Evolutionary conservation across 164 flowering plant genomes (phyloP), one percentile per base, ranked within the genome.

Genomic region (Tinospora cordifolia): DNA sequence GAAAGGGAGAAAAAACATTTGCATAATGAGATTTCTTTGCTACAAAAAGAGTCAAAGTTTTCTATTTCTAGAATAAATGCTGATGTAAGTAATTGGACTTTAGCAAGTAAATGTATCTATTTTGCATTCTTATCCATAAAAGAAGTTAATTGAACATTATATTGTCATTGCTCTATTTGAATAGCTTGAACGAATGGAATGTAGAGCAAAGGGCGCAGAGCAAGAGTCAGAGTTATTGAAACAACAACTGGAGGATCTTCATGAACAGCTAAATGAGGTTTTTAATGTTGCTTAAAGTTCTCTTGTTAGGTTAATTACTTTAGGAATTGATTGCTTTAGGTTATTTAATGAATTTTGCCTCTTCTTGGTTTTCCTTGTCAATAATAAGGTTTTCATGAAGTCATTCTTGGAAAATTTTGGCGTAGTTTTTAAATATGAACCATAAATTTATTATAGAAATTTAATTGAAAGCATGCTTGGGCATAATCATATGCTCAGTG

Each of bases 141-240:
- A 22, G 0, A 60, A 8, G 25, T 60, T 22, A 1, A n/a, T 25
- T 54, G 12, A 51, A 17, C 57, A 17, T 38, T 14, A n/a, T n/a
- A n/a, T 68, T 59, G 13, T 8, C 24, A 6, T 72, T 68, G 46
- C 59, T 71, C 62, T 44, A 36, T 64, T 46, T 17, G 69, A 80
- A 72, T 79, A 94, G 99, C 88, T 89, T 75, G 96, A 92, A 76
- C 81, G 76, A 69, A 83, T 86, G 90, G 89, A 85, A 77, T 89
- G 83, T 76, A 86, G 85, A 84, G 97, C 94, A 69, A 78, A 34
- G 6, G 85, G 81, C 83, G 92, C 98, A 19, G 96, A 90, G 81
- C 79, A 78, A 72, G 92, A 94, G 76, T 82, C 91, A 36, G 85
- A 76, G 69, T 71, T 88, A 46, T 76, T 92, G 65, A 87, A 80